Percentiles rank a stretch among this genome's conserved stretches.
phyloP scores from a whole-genome alignment of 176 grass and related monocot genomes.

The Raddia guianensis region DNA sequence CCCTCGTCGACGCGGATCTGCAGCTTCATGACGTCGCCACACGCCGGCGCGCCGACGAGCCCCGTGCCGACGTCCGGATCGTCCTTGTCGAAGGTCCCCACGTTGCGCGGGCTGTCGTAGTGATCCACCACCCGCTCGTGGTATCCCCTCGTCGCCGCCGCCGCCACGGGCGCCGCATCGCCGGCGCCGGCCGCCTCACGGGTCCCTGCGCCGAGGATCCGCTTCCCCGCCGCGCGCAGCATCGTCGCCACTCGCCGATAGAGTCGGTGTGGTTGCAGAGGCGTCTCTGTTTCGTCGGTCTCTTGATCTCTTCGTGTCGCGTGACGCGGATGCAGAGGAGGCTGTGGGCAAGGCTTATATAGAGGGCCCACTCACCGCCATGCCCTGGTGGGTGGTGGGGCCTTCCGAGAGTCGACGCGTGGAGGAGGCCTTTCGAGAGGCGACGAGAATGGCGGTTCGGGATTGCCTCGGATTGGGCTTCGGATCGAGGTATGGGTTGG shows the following conservation, averaged over 20 bases:
- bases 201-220: conserved; percentile 1
- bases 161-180: neutral
- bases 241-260: conserved; percentile 33
- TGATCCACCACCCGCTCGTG: conserved; percentile 95
- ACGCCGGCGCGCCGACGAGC: conserved; percentile 88
- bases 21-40: conserved; percentile 97
- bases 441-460: neutral
- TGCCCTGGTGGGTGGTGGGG: neutral
- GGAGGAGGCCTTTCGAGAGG: neutral
- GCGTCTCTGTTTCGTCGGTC: conserved; percentile 7
- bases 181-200: neutral
- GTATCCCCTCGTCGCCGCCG: conserved; percentile 46
- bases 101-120: conserved; percentile 93
- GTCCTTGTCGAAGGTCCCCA: conserved; percentile 88
- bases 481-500: neutral
- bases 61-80: conserved; percentile 75
- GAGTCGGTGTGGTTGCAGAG: neutral
- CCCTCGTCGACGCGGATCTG: conserved; percentile 82
- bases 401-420: neutral
- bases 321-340: neutral
- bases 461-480: neutral
- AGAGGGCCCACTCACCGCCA: neutral
- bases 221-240: conserved; percentile 44
- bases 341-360: neutral
- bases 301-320: neutral